Evolutionary conservation across 495 filamentous ascomycete species (phyloP).

Genomic region (Aspergillus conjunctus): DNA sequence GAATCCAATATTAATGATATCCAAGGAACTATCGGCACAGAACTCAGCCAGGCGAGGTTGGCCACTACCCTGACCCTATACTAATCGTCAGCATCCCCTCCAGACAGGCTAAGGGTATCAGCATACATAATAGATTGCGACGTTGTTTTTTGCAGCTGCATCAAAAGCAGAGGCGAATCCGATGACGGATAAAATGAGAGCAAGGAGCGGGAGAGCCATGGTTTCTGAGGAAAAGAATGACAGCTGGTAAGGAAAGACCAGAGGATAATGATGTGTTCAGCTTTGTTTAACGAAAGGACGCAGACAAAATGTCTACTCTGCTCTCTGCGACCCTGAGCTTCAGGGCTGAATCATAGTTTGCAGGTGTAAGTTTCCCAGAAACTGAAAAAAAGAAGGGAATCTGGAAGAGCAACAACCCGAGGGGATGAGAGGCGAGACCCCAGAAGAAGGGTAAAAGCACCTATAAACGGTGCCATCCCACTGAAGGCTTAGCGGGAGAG

Average conservation of each 20-base stretch:
- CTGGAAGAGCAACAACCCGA: background rate
- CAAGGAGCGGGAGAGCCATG: constrained; percentile 39
- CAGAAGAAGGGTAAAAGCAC: background rate
- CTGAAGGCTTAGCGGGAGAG: constrained; percentile 2
- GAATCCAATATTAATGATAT: constrained; percentile 71
- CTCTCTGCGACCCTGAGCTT: constrained; percentile 35
- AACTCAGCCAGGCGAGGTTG: constrained; percentile 55
- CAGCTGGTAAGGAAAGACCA: constrained; percentile 25
- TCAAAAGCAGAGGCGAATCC: constrained; percentile 51
- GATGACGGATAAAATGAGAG: constrained; percentile 34
- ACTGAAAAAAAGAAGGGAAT: background rate
- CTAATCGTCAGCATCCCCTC: background rate
- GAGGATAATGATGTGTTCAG: constrained; percentile 30
- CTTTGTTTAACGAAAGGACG: constrained; percentile 50
- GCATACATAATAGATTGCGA: constrained; percentile 67
- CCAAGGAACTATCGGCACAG: constrained; percentile 59
- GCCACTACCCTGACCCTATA: constrained; percentile 52
- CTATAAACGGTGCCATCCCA: background rate
- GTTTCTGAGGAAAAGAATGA: constrained; percentile 27
- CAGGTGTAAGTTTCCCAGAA: background rate
- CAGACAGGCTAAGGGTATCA: background rate
- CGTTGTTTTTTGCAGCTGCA: constrained; percentile 51
- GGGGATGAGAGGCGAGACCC: background rate
- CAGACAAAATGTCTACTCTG: constrained; percentile 45
- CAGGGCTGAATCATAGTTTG: constrained; percentile 16